Evolutionary conservation across 2,329 filamentous ascomycete species (phyloP), one percentile per base, ranked within the genome.

Genomic region (Taxawa tesnikishii): DNA sequence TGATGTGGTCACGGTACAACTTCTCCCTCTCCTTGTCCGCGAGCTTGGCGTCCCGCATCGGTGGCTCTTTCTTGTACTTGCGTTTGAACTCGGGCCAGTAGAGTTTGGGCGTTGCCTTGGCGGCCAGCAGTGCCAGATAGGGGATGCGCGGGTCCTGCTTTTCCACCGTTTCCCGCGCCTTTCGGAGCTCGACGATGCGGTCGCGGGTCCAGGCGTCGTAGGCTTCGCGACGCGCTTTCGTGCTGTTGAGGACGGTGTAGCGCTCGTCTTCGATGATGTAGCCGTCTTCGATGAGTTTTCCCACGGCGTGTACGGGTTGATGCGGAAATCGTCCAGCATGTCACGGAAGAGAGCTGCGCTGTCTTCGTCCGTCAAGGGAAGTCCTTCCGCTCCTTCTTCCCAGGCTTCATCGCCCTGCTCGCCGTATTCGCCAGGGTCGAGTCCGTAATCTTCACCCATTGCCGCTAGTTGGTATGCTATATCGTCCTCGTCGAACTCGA

Each of bases 71-170:
- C 43, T 79, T 80, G 57, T 75, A 90, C 52, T 94, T 98, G 19
- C 90, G 70, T 47, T 83, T 84, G 59, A 98, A 98, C 53, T 98
- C 90, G 0, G 83, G 79, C 90, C 90, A 98, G 64, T 93, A 98
- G 1, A 98, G 68, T 58, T 94, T 96, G 0, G 83, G 79, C 0
- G 79, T 90, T 0, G 87, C 88, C 43, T 84, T 73, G 29, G 79
- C 73, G 41, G 88, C 75, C 17, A 98, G 63, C 41, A 98, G 80
- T 0, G 72, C 70, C 38, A 96, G 61, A 53, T 92, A 98, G 1
- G 79, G 75, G 42, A 94, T 79, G 28, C 71, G 68, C 1, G 90
- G 88, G 47, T 96, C 85, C 41, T 74, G 73, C 60, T 83, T 88
- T 55, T 81, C 79, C 50, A 85, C 73, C 39, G 70, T 76, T 15